phyloP scores from a whole-genome alignment of 2,329 filamentous ascomycete genomes.

The Aspergillus melleus region DNA sequence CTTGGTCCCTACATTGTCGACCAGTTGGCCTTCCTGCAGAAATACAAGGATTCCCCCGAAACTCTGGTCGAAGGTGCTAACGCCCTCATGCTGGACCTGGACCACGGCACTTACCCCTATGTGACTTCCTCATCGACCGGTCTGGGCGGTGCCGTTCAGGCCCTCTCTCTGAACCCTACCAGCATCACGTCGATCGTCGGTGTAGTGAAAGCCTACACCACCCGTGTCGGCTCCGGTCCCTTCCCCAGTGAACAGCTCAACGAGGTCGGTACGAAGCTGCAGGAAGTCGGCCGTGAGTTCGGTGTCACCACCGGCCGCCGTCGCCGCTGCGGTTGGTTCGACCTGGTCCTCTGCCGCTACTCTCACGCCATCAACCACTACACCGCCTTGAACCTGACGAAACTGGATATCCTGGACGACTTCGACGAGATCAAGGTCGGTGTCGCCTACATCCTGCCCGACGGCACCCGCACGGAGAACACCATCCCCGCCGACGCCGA shows the following conservation, averaged over 20 bases:
- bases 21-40: slow-evolving; percentile 54
- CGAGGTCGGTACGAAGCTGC: slow-evolving; percentile 56
- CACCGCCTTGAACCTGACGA: slow-evolving; percentile 61
- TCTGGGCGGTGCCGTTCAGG: slow-evolving; percentile 55
- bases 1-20: slow-evolving; percentile 43
- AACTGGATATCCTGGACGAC: slow-evolving; percentile 64
- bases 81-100: slow-evolving; percentile 62
- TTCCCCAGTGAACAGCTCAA: slow-evolving; percentile 65
- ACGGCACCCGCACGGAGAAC: slow-evolving; percentile 51
- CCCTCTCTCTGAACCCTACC: slow-evolving; percentile 58
- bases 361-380: slow-evolving; percentile 57
- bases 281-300: slow-evolving; percentile 55
- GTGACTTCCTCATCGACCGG: slow-evolving; percentile 51
- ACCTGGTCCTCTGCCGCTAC: slow-evolving; percentile 64
- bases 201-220: slow-evolving; percentile 67
- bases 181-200: slow-evolving; percentile 61
- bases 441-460: slow-evolving; percentile 54
- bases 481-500: slow-evolving; percentile 60
- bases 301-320: slow-evolving; percentile 62
- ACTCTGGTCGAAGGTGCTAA: slow-evolving; percentile 66
- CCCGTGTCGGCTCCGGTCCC: slow-evolving; percentile 59
- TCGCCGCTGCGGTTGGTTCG: slow-evolving; percentile 65
- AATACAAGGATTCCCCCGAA: slow-evolving; percentile 54
- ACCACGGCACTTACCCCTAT: slow-evolving; percentile 54
- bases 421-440: slow-evolving; percentile 65